Conservation (phyloP, 768 basidiomycete species). For the Gloeostereum incarnatum region DNA sequence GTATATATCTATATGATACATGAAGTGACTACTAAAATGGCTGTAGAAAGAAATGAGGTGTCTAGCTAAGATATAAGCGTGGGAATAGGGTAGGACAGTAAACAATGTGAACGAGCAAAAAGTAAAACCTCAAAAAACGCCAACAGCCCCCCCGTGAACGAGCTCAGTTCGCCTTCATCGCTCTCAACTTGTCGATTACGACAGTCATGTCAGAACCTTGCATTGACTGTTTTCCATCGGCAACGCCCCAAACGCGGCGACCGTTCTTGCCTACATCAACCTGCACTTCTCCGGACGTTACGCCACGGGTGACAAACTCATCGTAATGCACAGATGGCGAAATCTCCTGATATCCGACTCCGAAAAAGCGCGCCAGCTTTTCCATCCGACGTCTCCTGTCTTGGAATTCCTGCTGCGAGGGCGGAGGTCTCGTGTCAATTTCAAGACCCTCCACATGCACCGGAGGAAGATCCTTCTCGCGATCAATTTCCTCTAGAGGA, state of each 20-base stretch:
- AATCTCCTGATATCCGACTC: conserved; percentile 39
- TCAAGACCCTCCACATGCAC: conserved; percentile 1
- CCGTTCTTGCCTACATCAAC: conserved; percentile 31
- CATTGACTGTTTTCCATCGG: conserved; percentile 16
- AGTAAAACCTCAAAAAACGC: too few species aligned
- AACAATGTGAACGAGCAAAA: too few species aligned
- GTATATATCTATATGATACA: too few species aligned
- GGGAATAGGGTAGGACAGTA: too few species aligned
- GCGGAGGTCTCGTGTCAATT: background rate
- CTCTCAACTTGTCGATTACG: conserved; percentile 33
- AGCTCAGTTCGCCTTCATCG: conserved; percentile 23
- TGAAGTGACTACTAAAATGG: too few species aligned
- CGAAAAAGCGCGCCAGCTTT: conserved; percentile 51
- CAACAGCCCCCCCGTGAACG: conserved; percentile 2
- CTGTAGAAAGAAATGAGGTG: too few species aligned
- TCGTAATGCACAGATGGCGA: conserved; percentile 11
- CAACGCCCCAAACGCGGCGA: conserved; percentile 30
- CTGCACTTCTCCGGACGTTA: conserved; percentile 9
- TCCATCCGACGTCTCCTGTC: conserved; percentile 36
- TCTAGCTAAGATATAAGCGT: too few species aligned
- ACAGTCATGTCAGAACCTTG: conserved; percentile 29
- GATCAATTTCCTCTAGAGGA: background rate
- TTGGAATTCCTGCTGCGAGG: conserved; percentile 10
- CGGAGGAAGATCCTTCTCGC: background rate
- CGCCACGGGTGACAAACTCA: background rate